Evolutionary conservation across 179 eudicot genomes (phyloP).

Genomic region (Beta corolliflora): DNA sequence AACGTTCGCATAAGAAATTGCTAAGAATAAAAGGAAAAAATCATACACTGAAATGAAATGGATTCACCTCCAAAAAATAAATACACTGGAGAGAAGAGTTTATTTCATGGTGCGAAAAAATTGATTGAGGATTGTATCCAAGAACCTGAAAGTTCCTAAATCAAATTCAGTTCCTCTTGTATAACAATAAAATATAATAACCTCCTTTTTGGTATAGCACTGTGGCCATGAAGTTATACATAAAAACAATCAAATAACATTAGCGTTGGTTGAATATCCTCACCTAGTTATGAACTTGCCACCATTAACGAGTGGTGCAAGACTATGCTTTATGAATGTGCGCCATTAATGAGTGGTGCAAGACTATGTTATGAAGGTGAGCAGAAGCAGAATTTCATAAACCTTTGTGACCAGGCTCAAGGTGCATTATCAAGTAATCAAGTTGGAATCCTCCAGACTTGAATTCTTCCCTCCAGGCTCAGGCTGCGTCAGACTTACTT

Average conservation of each 20-base stretch:
- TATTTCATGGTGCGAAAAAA: neutral
- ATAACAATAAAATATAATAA: neutral
- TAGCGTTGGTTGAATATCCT: neutral
- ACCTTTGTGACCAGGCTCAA: constrained; percentile 3
- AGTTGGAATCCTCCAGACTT: neutral
- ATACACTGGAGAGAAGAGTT: neutral
- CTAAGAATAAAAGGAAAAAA: neutral
- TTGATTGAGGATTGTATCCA: neutral
- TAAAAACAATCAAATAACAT: neutral
- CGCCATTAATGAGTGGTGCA: neutral
- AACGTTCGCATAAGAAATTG: neutral
- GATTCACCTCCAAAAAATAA: neutral
- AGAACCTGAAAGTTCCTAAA: neutral
- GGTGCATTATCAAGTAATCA: neutral
- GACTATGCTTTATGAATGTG: neutral
- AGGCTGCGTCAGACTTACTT: too few species aligned
- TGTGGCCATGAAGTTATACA: neutral
- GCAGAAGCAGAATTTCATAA: neutral
- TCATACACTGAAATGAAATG: neutral
- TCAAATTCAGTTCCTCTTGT: neutral
- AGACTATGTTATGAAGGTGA: neutral
- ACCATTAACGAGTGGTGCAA: neutral
- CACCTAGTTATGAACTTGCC: constrained; percentile 1
- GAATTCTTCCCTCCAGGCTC: neutral
- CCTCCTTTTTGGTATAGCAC: neutral